Evolutionary conservation across 306 rosid genomes (phyloP), one percentile per base, ranked within the genome.

Genomic region (Quercus robur): DNA sequence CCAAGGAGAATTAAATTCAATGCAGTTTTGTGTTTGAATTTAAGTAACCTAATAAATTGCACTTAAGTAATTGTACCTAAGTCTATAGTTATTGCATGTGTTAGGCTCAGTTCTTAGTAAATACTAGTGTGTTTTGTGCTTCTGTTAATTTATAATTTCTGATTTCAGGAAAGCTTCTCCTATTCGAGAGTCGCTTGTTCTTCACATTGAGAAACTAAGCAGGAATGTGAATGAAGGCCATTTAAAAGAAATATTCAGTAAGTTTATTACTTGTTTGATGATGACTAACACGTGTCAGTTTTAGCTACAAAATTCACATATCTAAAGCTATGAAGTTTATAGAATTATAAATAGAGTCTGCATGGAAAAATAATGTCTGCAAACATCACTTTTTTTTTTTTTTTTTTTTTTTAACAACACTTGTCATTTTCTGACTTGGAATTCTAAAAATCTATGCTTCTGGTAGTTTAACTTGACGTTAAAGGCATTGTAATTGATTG

Each of bases 191-290:
- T 93, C 98, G 6, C 93, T 90, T 83, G 93, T 91, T 79, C 98
- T 96, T 78, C 93, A 90, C 54, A 79, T 96, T 55, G 98, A 96
- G 44, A 84, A 90, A 69, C 98, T 96, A 77, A 91, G 97, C 77
- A 90, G 99, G 88, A 96, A 96, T 86, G 99, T 96, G 83, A 81
- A 96, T 62, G 99, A 96, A 82, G 97, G 97, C 85, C 98, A 96
- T 88, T 85, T 96, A 78, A 87, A 77, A 83, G 99, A 96, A 85
- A 96, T 96, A 41, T 96, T 96, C 77, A 75, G 99, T 96, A 91
- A 68, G 99, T 75, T 68, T 77, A 73, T 49, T 58, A 83, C 38
- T 70, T 78, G 2, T 46, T 19, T 74, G 35, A 71, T 66, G 76
- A 62, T 63, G 13, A 76, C 66, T 51, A 78, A 31, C 31, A 52